phyloP scores from a whole-genome alignment of 192 early-diverging fungal species.

The Chytriomyces confervae region DNA sequence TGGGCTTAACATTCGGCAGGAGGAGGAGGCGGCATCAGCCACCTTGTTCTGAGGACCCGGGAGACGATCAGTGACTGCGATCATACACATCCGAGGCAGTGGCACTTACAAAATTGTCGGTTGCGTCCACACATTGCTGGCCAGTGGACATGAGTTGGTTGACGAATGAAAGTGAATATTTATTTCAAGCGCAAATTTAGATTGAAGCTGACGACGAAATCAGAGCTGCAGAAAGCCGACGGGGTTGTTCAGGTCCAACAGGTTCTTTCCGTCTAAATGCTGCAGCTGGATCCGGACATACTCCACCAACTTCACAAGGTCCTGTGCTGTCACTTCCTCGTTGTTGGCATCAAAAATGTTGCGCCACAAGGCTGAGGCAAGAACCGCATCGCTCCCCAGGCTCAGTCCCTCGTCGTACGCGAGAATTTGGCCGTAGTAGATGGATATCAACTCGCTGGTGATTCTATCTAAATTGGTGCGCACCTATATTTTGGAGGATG shows the following conservation, averaged over 20 bases:
- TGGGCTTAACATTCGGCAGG: not conserved
- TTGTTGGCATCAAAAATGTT: conserved; percentile 21
- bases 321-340: conserved; percentile 22
- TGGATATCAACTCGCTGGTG: conserved; percentile 79
- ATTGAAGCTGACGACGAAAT: not conserved
- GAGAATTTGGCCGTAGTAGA: conserved; percentile 86
- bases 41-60: not conserved
- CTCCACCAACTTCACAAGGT: conserved; percentile 32
- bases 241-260: conserved; percentile 10
- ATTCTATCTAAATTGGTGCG: conserved; percentile 75
- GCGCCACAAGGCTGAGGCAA: conserved; percentile 90
- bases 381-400: conserved; percentile 78
- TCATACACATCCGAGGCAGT: not conserved
- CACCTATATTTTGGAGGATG: conserved; percentile 9
- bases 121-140: not conserved
- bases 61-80: not conserved
- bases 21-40: not conserved
- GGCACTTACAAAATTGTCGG: not conserved
- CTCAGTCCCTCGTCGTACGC: conserved; percentile 92
- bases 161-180: not conserved
- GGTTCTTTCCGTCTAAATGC: conserved; percentile 36
- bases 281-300: conserved; percentile 43
- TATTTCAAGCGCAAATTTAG: not conserved
- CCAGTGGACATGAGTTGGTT: not conserved
- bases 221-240: not conserved